Percentiles rank a stretch among this genome's conserved stretches.
These are phyloP conservation scores for Acanthamoeba quina DNA, from an alignment of 208 protist genomes.

Conservation along the genomic window DNA sequence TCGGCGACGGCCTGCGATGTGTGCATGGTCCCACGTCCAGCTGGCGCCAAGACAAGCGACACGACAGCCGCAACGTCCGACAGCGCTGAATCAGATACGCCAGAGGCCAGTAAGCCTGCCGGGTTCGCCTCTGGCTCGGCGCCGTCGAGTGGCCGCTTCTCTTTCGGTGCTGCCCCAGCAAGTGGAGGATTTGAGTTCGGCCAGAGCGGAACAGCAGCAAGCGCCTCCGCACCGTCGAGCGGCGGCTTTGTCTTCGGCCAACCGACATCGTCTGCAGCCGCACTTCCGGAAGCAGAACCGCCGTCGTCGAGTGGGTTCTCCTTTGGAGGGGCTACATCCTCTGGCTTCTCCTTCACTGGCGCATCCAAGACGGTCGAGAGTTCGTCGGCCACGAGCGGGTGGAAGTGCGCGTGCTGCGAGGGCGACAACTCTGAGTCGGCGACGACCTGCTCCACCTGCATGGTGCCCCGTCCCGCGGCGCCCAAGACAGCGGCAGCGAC, in stretches of 20 bases:
- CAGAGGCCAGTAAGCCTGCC: neutral
- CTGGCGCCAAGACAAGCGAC: neutral
- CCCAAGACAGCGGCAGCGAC: neutral
- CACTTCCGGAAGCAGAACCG: no score
- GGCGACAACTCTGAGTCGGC: neutral
- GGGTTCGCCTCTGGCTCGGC: neutral
- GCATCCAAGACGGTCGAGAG: neutral
- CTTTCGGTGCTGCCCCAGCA: neutral
- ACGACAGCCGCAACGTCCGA: neutral
- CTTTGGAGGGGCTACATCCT: neutral
- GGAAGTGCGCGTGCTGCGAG: slow-evolving; percentile 47
- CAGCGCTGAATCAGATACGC: neutral
- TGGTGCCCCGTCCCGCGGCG: neutral
- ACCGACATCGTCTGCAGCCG: neutral
- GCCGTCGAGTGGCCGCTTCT: neutral
- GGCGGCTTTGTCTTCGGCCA: neutral
- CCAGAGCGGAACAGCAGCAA: neutral
- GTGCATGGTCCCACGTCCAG: slow-evolving; percentile 11
- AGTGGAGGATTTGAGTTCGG: neutral
- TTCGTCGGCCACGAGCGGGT: neutral
- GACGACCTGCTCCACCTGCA: neutral
- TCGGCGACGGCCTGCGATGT: neutral
- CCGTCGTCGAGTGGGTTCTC: neutral
- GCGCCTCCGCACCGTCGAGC: neutral
- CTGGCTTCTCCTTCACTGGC: neutral